Percentiles rank a stretch among this genome's conserved stretches.
Evolutionary conservation across 139 green algal genomes (phyloP).

Genomic region (Axilococcus clingmanii): DNA sequence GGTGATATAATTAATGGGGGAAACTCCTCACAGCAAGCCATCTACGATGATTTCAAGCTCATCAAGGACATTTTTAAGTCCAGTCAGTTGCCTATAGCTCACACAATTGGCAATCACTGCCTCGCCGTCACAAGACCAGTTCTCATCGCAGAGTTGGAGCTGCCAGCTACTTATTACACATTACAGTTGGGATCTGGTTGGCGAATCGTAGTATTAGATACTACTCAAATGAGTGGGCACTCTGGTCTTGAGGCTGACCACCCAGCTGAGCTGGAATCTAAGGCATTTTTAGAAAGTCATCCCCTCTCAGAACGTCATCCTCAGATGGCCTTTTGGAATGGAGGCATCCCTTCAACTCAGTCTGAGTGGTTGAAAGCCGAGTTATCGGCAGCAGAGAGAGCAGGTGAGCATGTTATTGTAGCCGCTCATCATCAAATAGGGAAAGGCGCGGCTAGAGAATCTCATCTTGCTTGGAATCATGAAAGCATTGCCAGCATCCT

Average conservation of each 20-base stretch:
- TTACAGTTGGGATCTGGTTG: slow-evolving; percentile 28
- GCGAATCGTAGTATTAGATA: slow-evolving; percentile 60
- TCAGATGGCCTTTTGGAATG: slow-evolving; percentile 56
- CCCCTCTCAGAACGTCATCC: slow-evolving; percentile 26
- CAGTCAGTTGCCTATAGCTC: slow-evolving; percentile 15
- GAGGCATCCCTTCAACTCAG: slow-evolving; percentile 29
- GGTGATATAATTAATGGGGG: slow-evolving; percentile 66
- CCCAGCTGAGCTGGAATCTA: slow-evolving; percentile 26
- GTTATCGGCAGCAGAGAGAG: slow-evolving; percentile 18
- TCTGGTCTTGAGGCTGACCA: slow-evolving; percentile 25
- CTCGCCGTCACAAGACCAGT: slow-evolving; percentile 22
- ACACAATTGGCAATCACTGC: slow-evolving; percentile 68
- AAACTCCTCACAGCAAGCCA: slow-evolving; percentile 7
- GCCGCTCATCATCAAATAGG: slow-evolving; percentile 43
- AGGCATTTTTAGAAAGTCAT: slow-evolving; percentile 30
- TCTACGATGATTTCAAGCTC: slow-evolving; percentile 12
- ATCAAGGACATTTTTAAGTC: slow-evolving; percentile 14
- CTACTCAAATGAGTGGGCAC: slow-evolving; percentile 59
- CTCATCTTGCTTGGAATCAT: slow-evolving; percentile 53
- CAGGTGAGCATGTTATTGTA: slow-evolving; percentile 33
- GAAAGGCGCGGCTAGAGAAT: slow-evolving; percentile 18
- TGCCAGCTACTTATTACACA: slow-evolving; percentile 38
- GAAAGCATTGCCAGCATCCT: slow-evolving; percentile 19
- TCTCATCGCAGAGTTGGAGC: slow-evolving; percentile 29
- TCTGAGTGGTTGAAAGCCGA: slow-evolving; percentile 27